phyloP scores from a whole-genome alignment of 257 asterid genomes.

The Lavandula angustifolia region DNA sequence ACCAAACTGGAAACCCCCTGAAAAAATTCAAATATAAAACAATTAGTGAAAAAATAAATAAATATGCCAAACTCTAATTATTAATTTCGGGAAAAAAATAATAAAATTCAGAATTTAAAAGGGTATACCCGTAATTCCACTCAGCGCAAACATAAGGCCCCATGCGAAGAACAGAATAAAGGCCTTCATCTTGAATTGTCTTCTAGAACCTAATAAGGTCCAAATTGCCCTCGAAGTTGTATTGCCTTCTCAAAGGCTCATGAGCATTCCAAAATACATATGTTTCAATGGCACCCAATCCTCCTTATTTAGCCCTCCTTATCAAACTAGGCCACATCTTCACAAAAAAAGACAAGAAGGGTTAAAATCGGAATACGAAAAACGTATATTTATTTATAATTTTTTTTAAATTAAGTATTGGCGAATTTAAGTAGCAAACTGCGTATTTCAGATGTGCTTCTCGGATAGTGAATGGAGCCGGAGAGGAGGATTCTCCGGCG shows the following conservation, averaged over 20 bases:
- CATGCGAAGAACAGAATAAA: conserved; percentile 61
- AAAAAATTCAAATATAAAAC: no score
- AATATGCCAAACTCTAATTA: neutral
- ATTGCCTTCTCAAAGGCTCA: conserved; percentile 57
- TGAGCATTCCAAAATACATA: conserved; percentile 80
- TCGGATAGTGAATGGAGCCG: neutral
- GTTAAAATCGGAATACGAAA: neutral
- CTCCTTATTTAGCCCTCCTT: conserved; percentile 63
- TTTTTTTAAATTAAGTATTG: no score
- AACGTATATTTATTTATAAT: no score
- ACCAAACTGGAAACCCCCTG: conserved; percentile 75
- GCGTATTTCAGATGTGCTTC: no score
- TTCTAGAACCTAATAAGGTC: conserved; percentile 61
- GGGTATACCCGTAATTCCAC: conserved; percentile 68
- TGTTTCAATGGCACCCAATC: conserved; percentile 66
- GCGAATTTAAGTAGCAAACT: no score
- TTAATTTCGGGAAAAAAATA: neutral
- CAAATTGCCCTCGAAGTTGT: conserved; percentile 57
- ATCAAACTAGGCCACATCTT: conserved; percentile 89
- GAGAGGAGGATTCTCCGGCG: neutral
- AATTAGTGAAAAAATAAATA: no score
- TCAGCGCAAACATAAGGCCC: conserved; percentile 87
- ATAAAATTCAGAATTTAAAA: neutral
- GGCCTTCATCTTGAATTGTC: conserved; percentile 53
- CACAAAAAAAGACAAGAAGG: neutral